A percentile compares a stretch with the other conserved stretches of the same genome.
Conservation (phyloP, 768 basidiomycete genomes). For the Pleurotus pulmonarius region DNA sequence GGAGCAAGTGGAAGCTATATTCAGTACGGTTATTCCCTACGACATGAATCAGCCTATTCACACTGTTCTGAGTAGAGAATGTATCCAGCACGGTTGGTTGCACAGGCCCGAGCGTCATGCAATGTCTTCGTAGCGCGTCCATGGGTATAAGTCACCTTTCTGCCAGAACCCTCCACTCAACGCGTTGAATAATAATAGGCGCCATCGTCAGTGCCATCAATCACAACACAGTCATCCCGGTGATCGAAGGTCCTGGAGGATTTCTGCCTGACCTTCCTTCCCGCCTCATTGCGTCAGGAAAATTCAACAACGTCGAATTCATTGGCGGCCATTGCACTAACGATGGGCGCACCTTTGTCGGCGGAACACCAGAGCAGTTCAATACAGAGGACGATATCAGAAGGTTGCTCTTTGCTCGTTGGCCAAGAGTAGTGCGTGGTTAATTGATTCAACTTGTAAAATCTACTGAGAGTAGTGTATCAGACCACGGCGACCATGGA, state of each 20-base stretch:
- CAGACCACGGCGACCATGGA: slow-evolving; percentile 34
- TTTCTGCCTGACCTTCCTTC: slow-evolving; percentile 34
- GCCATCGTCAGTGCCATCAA: slow-evolving; percentile 37
- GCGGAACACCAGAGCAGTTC: slow-evolving; percentile 30
- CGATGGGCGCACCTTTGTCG: slow-evolving; percentile 38
- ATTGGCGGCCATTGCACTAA: slow-evolving; percentile 40
- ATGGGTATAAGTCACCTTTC: slow-evolving; percentile 16
- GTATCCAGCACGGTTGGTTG: slow-evolving; percentile 27
- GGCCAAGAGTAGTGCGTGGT: slow-evolving; percentile 30
- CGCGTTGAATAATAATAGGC: slow-evolving; percentile 16
- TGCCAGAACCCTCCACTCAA: no score
- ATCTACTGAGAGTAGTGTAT: neutral
- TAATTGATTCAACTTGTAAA: neutral
- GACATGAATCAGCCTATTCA: neutral
- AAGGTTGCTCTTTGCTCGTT: slow-evolving; percentile 27
- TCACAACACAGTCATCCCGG: slow-evolving; percentile 25
- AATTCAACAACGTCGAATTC: slow-evolving; percentile 28
- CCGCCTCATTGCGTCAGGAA: slow-evolving; percentile 26
- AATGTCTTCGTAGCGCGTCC: slow-evolving; percentile 32
- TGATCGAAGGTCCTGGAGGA: slow-evolving; percentile 23
- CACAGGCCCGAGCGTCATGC: slow-evolving; percentile 20
- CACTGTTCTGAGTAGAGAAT: slow-evolving; percentile 15
- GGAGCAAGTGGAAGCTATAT: slow-evolving; percentile 23
- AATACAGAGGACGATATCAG: slow-evolving; percentile 37
- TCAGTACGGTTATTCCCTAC: slow-evolving; percentile 15